Base-by-base conservation (phyloP, 768 basidiomycete genomes). In the Rhodocollybia butyracea region DNA sequence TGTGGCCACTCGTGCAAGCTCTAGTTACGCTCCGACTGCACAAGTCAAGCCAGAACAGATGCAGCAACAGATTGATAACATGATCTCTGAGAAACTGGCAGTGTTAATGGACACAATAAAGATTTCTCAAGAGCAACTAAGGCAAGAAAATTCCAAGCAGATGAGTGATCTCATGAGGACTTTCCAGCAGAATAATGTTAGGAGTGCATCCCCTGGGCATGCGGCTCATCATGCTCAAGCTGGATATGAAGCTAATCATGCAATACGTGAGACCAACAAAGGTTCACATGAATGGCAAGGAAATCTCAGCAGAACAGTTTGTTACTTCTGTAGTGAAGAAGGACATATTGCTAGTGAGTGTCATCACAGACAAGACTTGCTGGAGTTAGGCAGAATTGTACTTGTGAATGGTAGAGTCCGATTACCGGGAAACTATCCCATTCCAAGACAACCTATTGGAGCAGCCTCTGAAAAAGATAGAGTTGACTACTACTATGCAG, bases 401-500 rank as follows among this genome's bases (percentile, higher is more conserved):
- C 27, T 30, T 30, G 31, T 29, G 31, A 21, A 38, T 51, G 32
- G 32, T 5, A 34, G 48, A 36, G 36, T 32, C n/a, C 19, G 31
- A 51, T 39, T 51, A 30, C 31, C 31, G 19, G 48, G 36, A 15
- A 39, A 39, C 19, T 21, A 13, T 19, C 48, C 48, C 4, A 51
- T 51, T 4, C 48, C 48, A 30, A 51, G 48, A 21, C 36, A 36
- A 34, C 48, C 48, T 34, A 32, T 51, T 51, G 48, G 36, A 51
- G 45, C 45, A 24, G 45, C 26, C 12, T 46, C 26, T 6, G 45
- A 46, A 46, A 46, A 46, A 21, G 41, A 42, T 17, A 42, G 41
- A 42, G 13, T 42, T 5, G 41, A 42, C 13, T 42, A 21, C 21
- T 42, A 21, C 13, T 42, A 42, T 42, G 17, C 19, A 21, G 41